Evolutionary conservation across 306 rosid genomes (phyloP).

Genomic region (Astragalus membranaceus): DNA sequence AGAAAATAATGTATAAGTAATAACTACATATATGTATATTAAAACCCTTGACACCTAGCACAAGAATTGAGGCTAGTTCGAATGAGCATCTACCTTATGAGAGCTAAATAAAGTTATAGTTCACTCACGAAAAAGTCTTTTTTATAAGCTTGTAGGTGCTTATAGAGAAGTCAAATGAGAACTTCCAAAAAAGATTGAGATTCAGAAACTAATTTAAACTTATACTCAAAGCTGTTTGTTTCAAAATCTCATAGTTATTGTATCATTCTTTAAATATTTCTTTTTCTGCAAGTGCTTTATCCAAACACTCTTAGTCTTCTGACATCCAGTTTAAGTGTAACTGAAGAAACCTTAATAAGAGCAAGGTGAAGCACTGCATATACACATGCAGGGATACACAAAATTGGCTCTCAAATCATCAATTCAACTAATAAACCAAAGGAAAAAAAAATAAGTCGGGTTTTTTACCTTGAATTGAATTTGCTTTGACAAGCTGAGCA

Average conservation of each 20-base stretch:
- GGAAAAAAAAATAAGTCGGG: constrained; percentile 4
- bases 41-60: constrained; percentile 6
- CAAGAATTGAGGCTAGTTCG: not conserved
- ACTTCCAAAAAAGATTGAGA: not conserved
- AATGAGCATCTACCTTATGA: not conserved
- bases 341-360: not conserved
- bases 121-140: not conserved
- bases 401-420: not conserved
- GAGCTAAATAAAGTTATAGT: not conserved
- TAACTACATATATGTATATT: not conserved
- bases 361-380: not conserved
- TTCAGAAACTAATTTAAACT: not conserved
- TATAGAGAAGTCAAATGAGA: not conserved
- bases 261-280: not conserved
- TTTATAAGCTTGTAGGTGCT: not conserved
- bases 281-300: not conserved
- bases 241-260: not conserved
- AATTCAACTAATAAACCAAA: not conserved
- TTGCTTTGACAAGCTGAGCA: constrained; percentile 96
- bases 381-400: not conserved
- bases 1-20: not conserved
- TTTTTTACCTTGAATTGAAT: constrained; percentile 84
- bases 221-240: not conserved
- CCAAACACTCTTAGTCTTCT: not conserved
- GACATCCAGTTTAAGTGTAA: not conserved